Conservation (phyloP, 257 asterid genomes). For the Linaria vulgaris region DNA sequence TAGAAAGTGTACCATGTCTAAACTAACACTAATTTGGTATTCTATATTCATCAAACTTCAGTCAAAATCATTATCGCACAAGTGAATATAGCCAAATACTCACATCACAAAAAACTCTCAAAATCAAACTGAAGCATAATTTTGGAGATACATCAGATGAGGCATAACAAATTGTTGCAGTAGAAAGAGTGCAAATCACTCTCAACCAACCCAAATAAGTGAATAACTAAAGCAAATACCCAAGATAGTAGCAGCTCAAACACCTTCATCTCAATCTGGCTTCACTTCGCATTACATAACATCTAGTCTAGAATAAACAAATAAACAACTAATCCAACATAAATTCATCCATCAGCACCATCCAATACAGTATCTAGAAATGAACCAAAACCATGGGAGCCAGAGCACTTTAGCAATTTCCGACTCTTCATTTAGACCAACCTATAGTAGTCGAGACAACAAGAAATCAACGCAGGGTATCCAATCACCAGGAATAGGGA, state of each 20-base stretch:
- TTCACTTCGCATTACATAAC: conserved; percentile 1
- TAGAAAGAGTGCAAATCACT: not conserved
- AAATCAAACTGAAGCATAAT: conserved; percentile 19
- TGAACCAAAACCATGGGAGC: conserved; percentile 1
- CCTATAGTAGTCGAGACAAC: conserved; percentile 7
- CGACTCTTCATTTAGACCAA: conserved; percentile 3
- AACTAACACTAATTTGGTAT: conserved; percentile 4
- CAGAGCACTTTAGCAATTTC: conserved; percentile 10
- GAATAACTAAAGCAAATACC: conserved; percentile 1
- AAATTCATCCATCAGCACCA: conserved; percentile 16
- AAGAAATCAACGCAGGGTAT: conserved; percentile 19
- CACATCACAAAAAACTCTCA: not conserved
- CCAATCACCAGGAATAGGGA: conserved; percentile 17
- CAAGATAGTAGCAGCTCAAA: not conserved
- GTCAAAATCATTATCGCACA: conserved; percentile 4
- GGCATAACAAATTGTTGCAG: not conserved
- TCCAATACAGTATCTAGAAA: conserved; percentile 17
- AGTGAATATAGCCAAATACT: not conserved
- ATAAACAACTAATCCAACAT: conserved; percentile 8
- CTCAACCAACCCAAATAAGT: conserved; percentile 8
- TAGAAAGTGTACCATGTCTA: not conserved
- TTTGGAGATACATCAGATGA: conserved; percentile 14
- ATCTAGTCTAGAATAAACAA: conserved; percentile 8
- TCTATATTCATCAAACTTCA: conserved; percentile 8
- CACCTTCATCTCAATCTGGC: conserved; percentile 22